Conservation (phyloP, 805 yeast species). For the Candida lessepsii region DNA sequence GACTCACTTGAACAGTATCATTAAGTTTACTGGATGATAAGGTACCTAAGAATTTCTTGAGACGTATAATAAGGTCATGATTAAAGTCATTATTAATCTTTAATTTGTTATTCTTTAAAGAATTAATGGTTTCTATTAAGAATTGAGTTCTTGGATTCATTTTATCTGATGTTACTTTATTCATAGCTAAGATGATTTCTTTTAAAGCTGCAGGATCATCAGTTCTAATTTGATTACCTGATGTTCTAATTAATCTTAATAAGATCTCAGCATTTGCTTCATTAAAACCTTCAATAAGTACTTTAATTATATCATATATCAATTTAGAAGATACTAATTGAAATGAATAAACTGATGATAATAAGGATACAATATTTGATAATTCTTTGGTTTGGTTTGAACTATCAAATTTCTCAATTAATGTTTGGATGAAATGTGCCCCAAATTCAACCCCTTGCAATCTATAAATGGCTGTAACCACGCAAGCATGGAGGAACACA, state of each 20-base stretch:
- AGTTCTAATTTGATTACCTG: slow-evolving; percentile 81
- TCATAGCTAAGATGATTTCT: slow-evolving; percentile 66
- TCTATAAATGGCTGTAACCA: slow-evolving; percentile 71
- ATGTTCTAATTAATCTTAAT: slow-evolving; percentile 64
- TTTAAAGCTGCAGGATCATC: slow-evolving; percentile 89
- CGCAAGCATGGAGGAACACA: slow-evolving; percentile 74
- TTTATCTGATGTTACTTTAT: slow-evolving; percentile 37
- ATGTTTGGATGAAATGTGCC: slow-evolving; percentile 74
- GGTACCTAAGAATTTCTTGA: slow-evolving; percentile 63
- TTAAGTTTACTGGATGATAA: slow-evolving; percentile 44
- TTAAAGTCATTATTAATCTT: slow-evolving; percentile 53
- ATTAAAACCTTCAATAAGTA: slow-evolving; percentile 52
- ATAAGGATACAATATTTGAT: slow-evolving; percentile 66
- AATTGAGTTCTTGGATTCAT: slow-evolving; percentile 70
- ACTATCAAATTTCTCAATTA: slow-evolving; percentile 68
- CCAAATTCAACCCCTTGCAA: slow-evolving; percentile 87
- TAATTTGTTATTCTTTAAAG: slow-evolving; percentile 81
- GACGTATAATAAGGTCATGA: slow-evolving; percentile 50
- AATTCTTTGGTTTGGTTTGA: slow-evolving; percentile 43
- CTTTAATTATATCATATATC: slow-evolving; percentile 70
- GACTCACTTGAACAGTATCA: slow-evolving; percentile 82
- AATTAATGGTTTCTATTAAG: slow-evolving; percentile 79
- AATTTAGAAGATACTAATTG: slow-evolving; percentile 72
- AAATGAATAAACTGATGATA: slow-evolving; percentile 75
- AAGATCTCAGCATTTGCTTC: slow-evolving; percentile 78